These are phyloP conservation scores for Stemphylium lycopersici DNA, from an alignment of 2,329 filamentous ascomycete species.

Conservation along the genomic window DNA sequence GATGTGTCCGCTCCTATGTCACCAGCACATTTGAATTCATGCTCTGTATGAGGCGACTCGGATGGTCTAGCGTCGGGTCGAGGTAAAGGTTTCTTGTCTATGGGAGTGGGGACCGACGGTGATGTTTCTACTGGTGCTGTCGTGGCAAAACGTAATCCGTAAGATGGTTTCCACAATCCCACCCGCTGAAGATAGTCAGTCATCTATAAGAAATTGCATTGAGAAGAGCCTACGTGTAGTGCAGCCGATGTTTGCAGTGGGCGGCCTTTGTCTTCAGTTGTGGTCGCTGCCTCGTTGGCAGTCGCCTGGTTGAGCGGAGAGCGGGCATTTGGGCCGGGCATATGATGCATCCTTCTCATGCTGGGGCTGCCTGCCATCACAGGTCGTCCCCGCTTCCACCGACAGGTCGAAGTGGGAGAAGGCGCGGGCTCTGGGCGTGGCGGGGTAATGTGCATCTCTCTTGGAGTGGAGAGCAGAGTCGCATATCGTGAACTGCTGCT, in stretches of 20 bases:
- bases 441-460: conserved; percentile 14
- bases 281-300: neutral
- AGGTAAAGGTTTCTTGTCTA: neutral
- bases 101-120: neutral
- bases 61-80: neutral
- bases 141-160: conserved; percentile 18
- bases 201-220: neutral
- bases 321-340: neutral
- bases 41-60: neutral
- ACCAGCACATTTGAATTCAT: neutral
- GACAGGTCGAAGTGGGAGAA: conserved; percentile 12
- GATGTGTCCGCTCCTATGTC: neutral
- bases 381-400: conserved; percentile 30
- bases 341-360: neutral
- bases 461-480: neutral
- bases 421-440: conserved; percentile 6
- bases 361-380: conserved; percentile 15
- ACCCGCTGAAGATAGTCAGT: conserved; percentile 4
- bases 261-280: neutral
- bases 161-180: conserved; percentile 10
- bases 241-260: conserved; percentile 1
- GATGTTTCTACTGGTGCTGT: neutral
- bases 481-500: neutral
- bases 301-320: neutral
- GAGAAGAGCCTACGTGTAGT: conserved; percentile 1